phyloP scores from a whole-genome alignment of 306 rosid species.

The Quercus gilva region DNA sequence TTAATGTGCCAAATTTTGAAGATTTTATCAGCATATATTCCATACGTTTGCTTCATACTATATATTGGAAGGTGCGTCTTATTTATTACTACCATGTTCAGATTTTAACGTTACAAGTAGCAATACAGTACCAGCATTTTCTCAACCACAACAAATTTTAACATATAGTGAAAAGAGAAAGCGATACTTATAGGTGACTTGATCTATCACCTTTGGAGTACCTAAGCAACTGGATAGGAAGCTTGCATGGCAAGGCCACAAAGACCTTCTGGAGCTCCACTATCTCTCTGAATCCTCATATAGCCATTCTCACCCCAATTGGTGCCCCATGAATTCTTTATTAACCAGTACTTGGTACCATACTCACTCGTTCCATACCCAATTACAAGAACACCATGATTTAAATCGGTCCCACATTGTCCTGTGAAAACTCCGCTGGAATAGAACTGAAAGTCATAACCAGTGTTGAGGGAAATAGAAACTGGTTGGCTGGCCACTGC shows the following conservation, averaged over 20 bases:
- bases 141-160: no score
- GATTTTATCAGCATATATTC: no score
- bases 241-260: background rate
- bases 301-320: slow-evolving; percentile 34
- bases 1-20: no score
- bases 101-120: no score
- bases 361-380: slow-evolving; percentile 20
- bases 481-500: slow-evolving; percentile 28
- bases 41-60: no score
- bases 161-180: no score
- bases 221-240: no score
- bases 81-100: no score
- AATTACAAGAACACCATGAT: slow-evolving; percentile 26
- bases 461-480: background rate
- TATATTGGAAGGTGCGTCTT: no score
- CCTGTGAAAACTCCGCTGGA: background rate
- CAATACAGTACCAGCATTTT: no score
- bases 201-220: no score
- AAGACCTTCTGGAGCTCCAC: background rate
- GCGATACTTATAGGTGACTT: no score
- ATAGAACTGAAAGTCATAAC: background rate
- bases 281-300: slow-evolving; percentile 18
- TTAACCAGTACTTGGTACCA: slow-evolving; percentile 19
- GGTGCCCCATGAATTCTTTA: slow-evolving; percentile 30
- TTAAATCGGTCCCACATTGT: background rate